phyloP scores from a whole-genome alignment of 169 alveolate genomes.

The Cryptosporidium xiaoi region DNA sequence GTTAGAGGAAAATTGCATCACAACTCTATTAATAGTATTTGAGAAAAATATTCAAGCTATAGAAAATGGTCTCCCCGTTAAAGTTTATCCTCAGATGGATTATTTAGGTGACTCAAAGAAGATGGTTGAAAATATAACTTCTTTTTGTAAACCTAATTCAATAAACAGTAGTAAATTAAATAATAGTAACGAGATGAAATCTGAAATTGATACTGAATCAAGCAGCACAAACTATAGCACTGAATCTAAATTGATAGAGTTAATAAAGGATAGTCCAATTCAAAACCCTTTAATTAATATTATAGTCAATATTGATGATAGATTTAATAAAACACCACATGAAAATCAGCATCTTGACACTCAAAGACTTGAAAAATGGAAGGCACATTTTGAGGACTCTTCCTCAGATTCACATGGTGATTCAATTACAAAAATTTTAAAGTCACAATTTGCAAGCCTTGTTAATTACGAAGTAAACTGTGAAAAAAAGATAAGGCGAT shows the following conservation, averaged over 20 bases:
- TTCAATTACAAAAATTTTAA: constrained; percentile 12
- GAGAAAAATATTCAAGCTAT: constrained; percentile 48
- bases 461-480: constrained; percentile 9
- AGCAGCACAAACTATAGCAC: neutral
- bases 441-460: constrained; percentile 39
- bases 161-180: neutral
- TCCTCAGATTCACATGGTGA: constrained; percentile 9
- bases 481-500: constrained; percentile 31
- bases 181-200: neutral
- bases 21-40: constrained; percentile 31
- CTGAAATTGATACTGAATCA: neutral
- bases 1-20: constrained; percentile 41
- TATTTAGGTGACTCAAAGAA: constrained; percentile 24
- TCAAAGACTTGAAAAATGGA: constrained; percentile 41
- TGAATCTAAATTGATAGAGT: constrained; percentile 21
- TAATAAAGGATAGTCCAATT: constrained; percentile 2
- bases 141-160: constrained; percentile 21
- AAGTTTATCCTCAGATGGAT: constrained; percentile 47
- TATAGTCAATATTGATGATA: constrained; percentile 5
- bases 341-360: neutral
- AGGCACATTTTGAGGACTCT: constrained; percentile 46
- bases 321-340: constrained; percentile 21
- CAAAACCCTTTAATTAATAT: constrained; percentile 1
- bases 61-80: constrained; percentile 59
- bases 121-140: constrained; percentile 21